These are phyloP conservation scores for Fomitopsis serialis DNA, from an alignment of 768 basidiomycete genomes.

Conservation along the genomic window DNA sequence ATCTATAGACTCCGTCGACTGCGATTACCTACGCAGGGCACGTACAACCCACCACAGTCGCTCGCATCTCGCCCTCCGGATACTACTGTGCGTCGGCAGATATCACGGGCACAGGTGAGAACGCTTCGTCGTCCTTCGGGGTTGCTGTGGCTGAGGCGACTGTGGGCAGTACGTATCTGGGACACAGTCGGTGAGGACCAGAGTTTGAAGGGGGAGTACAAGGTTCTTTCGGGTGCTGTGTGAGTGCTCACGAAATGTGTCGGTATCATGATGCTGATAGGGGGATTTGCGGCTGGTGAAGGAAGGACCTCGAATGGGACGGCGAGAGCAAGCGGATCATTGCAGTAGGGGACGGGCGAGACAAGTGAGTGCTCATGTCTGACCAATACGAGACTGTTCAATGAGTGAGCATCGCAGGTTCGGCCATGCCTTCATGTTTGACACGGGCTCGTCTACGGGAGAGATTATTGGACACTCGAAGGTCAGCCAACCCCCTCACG, in stretches of 20 bases:
- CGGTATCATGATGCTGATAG: conserved; percentile 6
- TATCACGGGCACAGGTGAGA: conserved; percentile 67
- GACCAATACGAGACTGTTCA: background rate
- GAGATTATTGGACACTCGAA: conserved; percentile 90
- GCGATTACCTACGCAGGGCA: conserved; percentile 74
- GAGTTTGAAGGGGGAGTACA: conserved; percentile 75
- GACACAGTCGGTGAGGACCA: conserved; percentile 86
- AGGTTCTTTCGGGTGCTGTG: conserved; percentile 68
- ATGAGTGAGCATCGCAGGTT: conserved; percentile 43
- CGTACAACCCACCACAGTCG: conserved; percentile 80
- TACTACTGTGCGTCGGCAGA: conserved; percentile 96
- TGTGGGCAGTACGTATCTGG: conserved; percentile 78
- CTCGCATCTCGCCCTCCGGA: conserved; percentile 88
- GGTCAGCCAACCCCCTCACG: conserved; percentile 29
- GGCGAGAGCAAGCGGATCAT: conserved; percentile 95
- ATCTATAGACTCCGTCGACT: conserved; percentile 58
- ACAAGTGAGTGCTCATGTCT: conserved; percentile 50
- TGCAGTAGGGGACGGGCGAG: conserved; percentile 87
- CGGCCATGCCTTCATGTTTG: conserved; percentile 79
- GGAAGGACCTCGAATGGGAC: conserved; percentile 96
- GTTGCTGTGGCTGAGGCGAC: background rate
- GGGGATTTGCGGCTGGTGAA: conserved; percentile 21
- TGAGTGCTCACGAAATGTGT: conserved; percentile 26
- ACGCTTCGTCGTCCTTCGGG: background rate
- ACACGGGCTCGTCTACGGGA: conserved; percentile 79